Conservation (phyloP, 73 alveolate species). For the Paramecium sonneborni region DNA sequence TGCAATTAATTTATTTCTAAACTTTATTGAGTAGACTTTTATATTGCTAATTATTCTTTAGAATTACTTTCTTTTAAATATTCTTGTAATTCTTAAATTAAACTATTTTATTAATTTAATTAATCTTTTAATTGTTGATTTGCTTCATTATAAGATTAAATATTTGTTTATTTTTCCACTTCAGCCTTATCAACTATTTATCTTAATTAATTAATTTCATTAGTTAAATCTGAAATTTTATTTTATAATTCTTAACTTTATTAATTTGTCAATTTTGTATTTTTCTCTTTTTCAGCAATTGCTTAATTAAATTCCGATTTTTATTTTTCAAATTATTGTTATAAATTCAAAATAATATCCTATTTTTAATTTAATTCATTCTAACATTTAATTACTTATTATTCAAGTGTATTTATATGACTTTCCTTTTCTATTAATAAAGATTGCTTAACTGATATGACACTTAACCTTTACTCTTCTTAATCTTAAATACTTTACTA, state of each 20-base stretch:
- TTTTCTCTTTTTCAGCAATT: background rate
- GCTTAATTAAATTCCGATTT: background rate
- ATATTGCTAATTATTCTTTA: background rate
- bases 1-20: background rate
- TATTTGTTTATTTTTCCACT: background rate
- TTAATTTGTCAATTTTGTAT: background rate
- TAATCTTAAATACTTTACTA: background rate
- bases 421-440: background rate
- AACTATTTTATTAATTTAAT: background rate
- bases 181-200: background rate
- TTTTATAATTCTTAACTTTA: background rate
- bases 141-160: background rate
- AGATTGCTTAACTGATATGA: background rate
- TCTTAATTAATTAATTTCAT: background rate
- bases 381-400: background rate
- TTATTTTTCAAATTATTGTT: background rate
- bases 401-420: background rate
- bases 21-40: background rate
- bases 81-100: background rate
- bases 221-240: background rate
- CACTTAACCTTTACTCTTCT: background rate
- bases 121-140: background rate
- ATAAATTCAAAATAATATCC: background rate
- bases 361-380: background rate
- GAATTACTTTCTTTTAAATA: background rate